These are phyloP conservation scores for Talaromyces pinophilus DNA, from an alignment of 2,329 filamentous ascomycete species.

Conservation along the genomic window DNA sequence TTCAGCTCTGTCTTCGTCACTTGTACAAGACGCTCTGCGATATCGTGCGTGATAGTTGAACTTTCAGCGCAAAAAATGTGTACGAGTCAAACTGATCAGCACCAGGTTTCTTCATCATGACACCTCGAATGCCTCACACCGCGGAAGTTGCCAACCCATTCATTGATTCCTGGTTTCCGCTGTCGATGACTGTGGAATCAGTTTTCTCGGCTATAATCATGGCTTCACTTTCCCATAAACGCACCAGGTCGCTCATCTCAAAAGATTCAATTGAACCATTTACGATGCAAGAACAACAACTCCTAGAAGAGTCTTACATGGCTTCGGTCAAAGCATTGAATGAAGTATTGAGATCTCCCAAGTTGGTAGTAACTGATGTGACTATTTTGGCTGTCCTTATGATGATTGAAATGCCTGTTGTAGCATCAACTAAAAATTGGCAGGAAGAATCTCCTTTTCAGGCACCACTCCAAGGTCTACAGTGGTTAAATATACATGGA, in stretches of 20 bases:
- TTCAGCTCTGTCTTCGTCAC: background rate
- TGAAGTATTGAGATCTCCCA: background rate
- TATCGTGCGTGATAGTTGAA: background rate
- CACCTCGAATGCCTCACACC: slow-evolving; percentile 14
- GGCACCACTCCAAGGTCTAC: background rate
- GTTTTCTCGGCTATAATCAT: slow-evolving; percentile 34
- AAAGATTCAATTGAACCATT: background rate
- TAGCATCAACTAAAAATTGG: background rate
- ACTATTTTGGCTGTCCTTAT: background rate
- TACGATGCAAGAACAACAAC: background rate
- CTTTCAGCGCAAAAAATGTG: background rate
- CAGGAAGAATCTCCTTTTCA: background rate
- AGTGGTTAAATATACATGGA: background rate
- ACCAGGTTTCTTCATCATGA: slow-evolving; percentile 15
- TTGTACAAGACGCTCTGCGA: background rate
- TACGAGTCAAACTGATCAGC: background rate
- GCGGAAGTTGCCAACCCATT: slow-evolving; percentile 6
- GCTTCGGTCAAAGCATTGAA: background rate
- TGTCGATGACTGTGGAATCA: slow-evolving; percentile 33
- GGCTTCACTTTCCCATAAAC: background rate
- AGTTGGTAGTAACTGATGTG: background rate
- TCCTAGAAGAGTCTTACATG: background rate
- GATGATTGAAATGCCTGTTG: background rate
- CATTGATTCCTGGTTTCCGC: slow-evolving; percentile 32
- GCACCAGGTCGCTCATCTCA: background rate